phyloP scores from a whole-genome alignment of 768 basidiomycete genomes.

The Trametes cingulata region DNA sequence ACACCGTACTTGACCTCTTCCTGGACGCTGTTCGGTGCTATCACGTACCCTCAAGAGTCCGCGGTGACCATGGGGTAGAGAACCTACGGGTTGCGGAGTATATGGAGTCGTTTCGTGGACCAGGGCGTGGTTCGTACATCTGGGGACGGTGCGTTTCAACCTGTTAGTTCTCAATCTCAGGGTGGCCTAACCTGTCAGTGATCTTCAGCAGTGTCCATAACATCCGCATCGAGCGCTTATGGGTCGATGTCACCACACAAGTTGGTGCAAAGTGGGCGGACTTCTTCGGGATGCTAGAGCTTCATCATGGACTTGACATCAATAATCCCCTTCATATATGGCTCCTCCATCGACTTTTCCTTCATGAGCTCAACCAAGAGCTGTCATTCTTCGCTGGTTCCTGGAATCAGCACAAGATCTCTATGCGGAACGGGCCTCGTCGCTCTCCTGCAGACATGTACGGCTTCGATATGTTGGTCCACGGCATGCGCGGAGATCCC shows the following conservation, averaged over 20 bases:
- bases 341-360: conserved; percentile 29
- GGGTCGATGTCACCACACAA: conserved; percentile 32
- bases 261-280: conserved; percentile 31
- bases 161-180: neutral
- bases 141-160: conserved; percentile 26
- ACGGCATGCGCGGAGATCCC: too few species aligned
- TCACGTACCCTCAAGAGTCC: conserved; percentile 33
- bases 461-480: too few species aligned
- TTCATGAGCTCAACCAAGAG: conserved; percentile 19
- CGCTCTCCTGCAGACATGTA: neutral
- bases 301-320: conserved; percentile 24
- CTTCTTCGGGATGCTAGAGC: conserved; percentile 30
- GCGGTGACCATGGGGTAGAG: conserved; percentile 44
- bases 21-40: conserved; percentile 15
- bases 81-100: conserved; percentile 35
- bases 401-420: neutral
- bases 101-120: conserved; percentile 38
- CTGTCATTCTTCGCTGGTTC: neutral
- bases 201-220: conserved; percentile 29
- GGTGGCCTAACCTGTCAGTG: neutral
- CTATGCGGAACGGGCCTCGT: neutral
- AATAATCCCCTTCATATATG: conserved; percentile 29
- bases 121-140: conserved; percentile 32
- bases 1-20: conserved; percentile 43
- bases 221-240: conserved; percentile 30